Conservation (phyloP, 2,329 filamentous ascomycete species). For the Diaporthe vaccinii region DNA sequence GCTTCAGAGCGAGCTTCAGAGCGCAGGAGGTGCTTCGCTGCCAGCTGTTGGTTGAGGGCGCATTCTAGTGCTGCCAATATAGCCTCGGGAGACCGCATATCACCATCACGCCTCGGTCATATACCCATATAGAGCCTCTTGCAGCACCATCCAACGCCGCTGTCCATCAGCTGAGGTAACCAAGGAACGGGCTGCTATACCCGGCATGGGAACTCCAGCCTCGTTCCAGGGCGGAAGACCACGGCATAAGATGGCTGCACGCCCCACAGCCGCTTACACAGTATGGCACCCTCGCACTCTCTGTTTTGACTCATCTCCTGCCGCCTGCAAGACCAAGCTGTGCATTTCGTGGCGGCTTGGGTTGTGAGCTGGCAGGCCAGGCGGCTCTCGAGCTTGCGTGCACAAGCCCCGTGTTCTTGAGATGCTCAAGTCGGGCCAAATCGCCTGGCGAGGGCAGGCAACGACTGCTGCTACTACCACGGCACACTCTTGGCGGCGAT, state of each 20-base stretch:
- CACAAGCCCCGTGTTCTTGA: not conserved
- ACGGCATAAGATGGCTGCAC: conserved; percentile 7
- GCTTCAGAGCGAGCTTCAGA: not conserved
- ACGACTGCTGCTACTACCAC: conserved; percentile 4
- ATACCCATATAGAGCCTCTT: conserved; percentile 9
- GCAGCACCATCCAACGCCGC: conserved; percentile 8
- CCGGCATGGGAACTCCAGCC: conserved; percentile 15
- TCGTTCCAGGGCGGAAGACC: conserved; percentile 8
- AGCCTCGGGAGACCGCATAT: not conserved
- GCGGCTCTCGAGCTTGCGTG: not conserved
- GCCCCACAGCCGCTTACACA: conserved; percentile 15
- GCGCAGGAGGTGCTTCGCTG: not conserved
- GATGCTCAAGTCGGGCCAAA: not conserved
- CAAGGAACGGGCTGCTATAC: conserved; percentile 19
- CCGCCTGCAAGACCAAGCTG: conserved; percentile 4
- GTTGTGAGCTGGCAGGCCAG: not conserved
- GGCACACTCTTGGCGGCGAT: conserved; percentile 22
- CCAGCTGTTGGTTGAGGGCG: not conserved
- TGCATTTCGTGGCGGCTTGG: not conserved
- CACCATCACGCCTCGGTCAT: conserved; percentile 14
- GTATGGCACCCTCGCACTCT: not conserved
- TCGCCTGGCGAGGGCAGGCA: conserved; percentile 1
- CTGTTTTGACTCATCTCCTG: not conserved
- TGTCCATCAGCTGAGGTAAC: conserved; percentile 8
- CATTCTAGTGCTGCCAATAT: not conserved